Evolutionary conservation across 2,329 filamentous ascomycete species (phyloP).

Genomic region (Fusarium sp.): DNA sequence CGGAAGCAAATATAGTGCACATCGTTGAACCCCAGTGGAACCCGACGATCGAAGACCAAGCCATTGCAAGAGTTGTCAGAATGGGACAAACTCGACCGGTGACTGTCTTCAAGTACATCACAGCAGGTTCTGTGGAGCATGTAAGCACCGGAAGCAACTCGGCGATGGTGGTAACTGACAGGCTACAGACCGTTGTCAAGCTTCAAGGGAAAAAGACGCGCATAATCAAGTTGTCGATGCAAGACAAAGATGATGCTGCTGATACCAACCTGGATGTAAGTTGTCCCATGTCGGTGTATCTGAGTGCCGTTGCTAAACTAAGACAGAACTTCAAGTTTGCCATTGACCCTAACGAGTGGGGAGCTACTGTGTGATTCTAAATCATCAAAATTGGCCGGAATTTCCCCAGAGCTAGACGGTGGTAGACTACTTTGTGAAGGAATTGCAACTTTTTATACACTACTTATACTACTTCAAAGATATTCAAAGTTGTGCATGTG

Average conservation of each 20-base stretch:
- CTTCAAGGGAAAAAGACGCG: conserved; percentile 10
- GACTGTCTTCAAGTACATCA: background rate
- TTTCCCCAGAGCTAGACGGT: too few species aligned
- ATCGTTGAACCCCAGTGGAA: conserved; percentile 37
- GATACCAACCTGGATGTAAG: conserved; percentile 18
- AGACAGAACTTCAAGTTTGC: conserved; percentile 13
- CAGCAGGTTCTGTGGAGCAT: background rate
- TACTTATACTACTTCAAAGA: too few species aligned
- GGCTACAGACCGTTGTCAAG: background rate
- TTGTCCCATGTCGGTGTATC: accelerated
- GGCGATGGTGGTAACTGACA: accelerated
- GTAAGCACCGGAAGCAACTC: background rate
- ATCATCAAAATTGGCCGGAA: too few species aligned
- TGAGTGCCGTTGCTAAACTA: accelerated
- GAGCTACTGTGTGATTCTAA: background rate
- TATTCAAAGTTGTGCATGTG: too few species aligned
- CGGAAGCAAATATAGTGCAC: conserved; percentile 14
- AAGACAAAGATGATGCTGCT: background rate
- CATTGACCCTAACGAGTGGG: conserved; percentile 13
- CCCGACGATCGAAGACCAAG: conserved; percentile 25
- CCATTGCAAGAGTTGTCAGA: conserved; percentile 11
- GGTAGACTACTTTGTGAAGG: too few species aligned
- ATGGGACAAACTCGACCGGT: conserved; percentile 6
- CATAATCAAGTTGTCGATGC: conserved; percentile 22
- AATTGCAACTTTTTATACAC: too few species aligned